Evolutionary conservation across 345 rosid species (phyloP).

Genomic region (Melaleuca alternifolia): DNA sequence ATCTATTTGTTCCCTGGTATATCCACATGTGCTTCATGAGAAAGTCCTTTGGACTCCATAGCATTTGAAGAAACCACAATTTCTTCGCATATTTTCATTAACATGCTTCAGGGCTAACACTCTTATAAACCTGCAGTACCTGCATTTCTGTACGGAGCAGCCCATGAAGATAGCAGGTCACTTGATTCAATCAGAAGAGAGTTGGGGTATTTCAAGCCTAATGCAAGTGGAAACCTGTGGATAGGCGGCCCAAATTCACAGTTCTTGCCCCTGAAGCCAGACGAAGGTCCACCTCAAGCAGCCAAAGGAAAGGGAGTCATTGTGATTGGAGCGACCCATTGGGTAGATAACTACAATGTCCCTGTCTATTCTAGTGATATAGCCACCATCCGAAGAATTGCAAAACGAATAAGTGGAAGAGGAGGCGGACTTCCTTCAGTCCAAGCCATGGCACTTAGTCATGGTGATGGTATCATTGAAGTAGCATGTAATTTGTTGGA

Average conservation of each 20-base stretch:
- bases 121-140: constrained; percentile 50
- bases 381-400: constrained; percentile 44
- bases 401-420: constrained; percentile 60
- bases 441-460: constrained; percentile 87
- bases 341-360: constrained; percentile 85
- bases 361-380: constrained; percentile 54
- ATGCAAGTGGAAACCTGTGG: constrained; percentile 53
- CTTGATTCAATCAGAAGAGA: constrained; percentile 80
- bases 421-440: constrained; percentile 82
- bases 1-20: neutral
- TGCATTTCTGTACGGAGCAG: constrained; percentile 71
- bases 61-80: neutral
- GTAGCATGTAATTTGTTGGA: constrained; percentile 87
- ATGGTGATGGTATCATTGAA: constrained; percentile 50
- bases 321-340: constrained; percentile 61
- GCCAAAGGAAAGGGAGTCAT: constrained; percentile 49
- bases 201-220: constrained; percentile 84
- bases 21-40: neutral
- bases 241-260: constrained; percentile 47
- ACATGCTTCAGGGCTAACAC: neutral
- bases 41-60: neutral
- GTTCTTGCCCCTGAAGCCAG: constrained; percentile 46
- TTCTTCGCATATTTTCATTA: neutral
- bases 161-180: constrained; percentile 43
- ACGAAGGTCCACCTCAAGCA: constrained; percentile 51